A percentile compares a stretch with the other conserved stretches of the same genome.
Evolutionary conservation across 805 yeast genomes (phyloP).

Genomic region (Wickerhamiella azyma): DNA sequence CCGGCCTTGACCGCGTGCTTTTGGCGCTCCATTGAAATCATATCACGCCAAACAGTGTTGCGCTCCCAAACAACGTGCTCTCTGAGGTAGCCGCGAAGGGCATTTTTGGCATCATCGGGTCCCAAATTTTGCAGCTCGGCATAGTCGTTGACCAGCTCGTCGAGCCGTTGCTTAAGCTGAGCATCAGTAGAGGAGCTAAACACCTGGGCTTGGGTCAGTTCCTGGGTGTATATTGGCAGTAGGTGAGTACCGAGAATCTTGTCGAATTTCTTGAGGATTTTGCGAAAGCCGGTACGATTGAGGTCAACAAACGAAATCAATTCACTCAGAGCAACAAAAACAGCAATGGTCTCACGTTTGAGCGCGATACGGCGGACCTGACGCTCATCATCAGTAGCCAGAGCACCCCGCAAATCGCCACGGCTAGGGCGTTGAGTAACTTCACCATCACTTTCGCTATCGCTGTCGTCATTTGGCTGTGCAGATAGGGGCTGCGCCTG

Average conservation of each 20-base stretch:
- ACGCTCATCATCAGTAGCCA: conserved; percentile 4
- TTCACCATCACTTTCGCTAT: conserved; percentile 13
- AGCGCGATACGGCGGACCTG: conserved; percentile 5
- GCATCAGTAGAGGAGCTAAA: conserved; percentile 39
- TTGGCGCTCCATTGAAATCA: conserved; percentile 80
- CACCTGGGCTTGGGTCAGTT: conserved; percentile 36
- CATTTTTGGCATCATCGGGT: conserved; percentile 34
- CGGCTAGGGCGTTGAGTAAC: conserved; percentile 1
- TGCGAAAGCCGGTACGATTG: conserved; percentile 77
- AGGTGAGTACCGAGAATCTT: conserved; percentile 55
- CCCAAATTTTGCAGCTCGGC: conserved; percentile 34
- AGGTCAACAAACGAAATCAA: conserved; percentile 70
- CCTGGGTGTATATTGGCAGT: conserved; percentile 42
- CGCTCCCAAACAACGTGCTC: conserved; percentile 97
- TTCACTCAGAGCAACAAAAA: conserved; percentile 64
- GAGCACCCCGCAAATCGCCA: conserved; percentile 1
- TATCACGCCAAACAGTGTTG: conserved; percentile 94
- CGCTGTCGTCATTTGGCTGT: conserved; percentile 24
- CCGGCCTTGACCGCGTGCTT: conserved; percentile 49
- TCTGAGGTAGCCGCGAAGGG: conserved; percentile 44
- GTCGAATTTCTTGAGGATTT: conserved; percentile 85
- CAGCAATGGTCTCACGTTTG: conserved; percentile 10
- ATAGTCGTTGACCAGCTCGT: conserved; percentile 39
- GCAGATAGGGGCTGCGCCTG: conserved; percentile 33
- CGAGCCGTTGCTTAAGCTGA: conserved; percentile 39